phyloP scores from a whole-genome alignment of 2,329 filamentous ascomycete species.

The Chaetothyriales sp. region DNA sequence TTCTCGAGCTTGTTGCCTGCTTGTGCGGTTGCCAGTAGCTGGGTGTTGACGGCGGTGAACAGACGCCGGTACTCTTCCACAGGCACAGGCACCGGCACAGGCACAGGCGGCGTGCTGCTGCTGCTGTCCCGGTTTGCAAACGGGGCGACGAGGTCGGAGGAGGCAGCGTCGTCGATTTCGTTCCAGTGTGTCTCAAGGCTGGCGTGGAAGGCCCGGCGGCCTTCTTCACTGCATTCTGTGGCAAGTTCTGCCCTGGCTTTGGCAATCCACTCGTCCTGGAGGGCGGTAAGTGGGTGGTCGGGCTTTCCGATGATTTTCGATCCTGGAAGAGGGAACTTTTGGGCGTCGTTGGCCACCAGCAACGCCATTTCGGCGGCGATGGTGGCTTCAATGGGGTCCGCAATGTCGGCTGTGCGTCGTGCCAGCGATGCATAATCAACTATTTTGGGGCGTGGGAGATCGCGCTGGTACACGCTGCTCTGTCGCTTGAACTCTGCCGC shows the following conservation, averaged over 20 bases:
- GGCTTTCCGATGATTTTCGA: slow-evolving; percentile 48
- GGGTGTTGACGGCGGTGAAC: slow-evolving; percentile 61
- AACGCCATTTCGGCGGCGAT: slow-evolving; percentile 65
- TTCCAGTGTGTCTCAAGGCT: slow-evolving; percentile 30
- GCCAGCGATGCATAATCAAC: slow-evolving; percentile 58
- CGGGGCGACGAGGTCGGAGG: slow-evolving; percentile 45
- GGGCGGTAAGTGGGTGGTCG: slow-evolving; percentile 41
- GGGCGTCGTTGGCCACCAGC: slow-evolving; percentile 69
- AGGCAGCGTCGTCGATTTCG: slow-evolving; percentile 37
- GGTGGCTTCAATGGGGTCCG: slow-evolving; percentile 50
- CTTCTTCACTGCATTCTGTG: slow-evolving; percentile 44
- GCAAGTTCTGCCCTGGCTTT: slow-evolving; percentile 64
- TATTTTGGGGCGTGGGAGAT: slow-evolving; percentile 58
- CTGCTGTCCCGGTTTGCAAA: slow-evolving; percentile 69
- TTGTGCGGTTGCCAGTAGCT: slow-evolving; percentile 59
- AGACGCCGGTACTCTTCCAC: slow-evolving; percentile 52
- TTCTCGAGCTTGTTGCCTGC: slow-evolving; percentile 80
- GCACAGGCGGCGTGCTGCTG: slow-evolving; percentile 44
- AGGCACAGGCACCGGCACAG: no score
- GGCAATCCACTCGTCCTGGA: slow-evolving; percentile 58
- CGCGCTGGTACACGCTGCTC: slow-evolving; percentile 79
- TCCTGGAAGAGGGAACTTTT: slow-evolving; percentile 55
- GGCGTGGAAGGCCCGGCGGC: slow-evolving; percentile 35
- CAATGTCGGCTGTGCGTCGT: slow-evolving; percentile 43
- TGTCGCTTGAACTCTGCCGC: slow-evolving; percentile 61